These are phyloP conservation scores for Inonotus obliquus DNA, from an alignment of 1,284 basidiomycete species.

Conservation along the genomic window DNA sequence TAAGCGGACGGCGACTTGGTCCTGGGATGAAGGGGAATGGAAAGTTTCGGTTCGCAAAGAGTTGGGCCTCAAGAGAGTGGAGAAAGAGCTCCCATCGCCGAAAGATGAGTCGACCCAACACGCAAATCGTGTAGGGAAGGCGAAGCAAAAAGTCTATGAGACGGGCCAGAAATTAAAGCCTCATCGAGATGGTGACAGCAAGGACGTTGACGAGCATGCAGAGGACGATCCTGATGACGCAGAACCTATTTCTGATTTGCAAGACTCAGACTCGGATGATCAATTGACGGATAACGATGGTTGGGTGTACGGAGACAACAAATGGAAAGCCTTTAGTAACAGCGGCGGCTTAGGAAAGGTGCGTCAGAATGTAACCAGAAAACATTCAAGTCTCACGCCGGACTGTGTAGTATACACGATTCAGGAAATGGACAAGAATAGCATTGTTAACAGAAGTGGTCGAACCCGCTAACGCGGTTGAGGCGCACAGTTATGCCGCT, in stretches of 20 bases:
- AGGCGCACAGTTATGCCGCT: conserved; percentile 6
- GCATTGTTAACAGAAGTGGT: conserved; percentile 74
- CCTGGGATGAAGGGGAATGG: conserved; percentile 89
- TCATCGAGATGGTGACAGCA: conserved; percentile 22
- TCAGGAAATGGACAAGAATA: conserved; percentile 79
- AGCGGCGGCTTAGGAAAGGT: conserved; percentile 85
- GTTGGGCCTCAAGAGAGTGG: conserved; percentile 47
- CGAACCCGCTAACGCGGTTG: conserved; percentile 35
- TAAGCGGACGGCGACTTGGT: conserved; percentile 75
- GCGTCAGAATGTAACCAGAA: conserved; percentile 15
- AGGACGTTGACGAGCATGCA: conserved; percentile 11
- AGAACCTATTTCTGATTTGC: conserved; percentile 22
- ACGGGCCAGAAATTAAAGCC: conserved; percentile 26
- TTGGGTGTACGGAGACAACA: conserved; percentile 95
- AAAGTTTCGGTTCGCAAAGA: conserved; percentile 62
- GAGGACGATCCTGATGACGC: conserved; percentile 17
- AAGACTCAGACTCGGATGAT: conserved; percentile 32
- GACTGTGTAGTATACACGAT: conserved; percentile 67
- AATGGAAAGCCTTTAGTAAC: conserved; percentile 80
- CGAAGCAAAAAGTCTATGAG: conserved; percentile 27
- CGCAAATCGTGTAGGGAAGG: conserved; percentile 33
- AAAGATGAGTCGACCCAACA: conserved; percentile 42
- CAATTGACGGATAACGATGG: conserved; percentile 79
- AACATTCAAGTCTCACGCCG: not conserved
- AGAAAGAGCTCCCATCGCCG: conserved; percentile 48